Evolutionary conservation across 2,329 filamentous ascomycete species (phyloP).

Genomic region (Fusarium hainanense): DNA sequence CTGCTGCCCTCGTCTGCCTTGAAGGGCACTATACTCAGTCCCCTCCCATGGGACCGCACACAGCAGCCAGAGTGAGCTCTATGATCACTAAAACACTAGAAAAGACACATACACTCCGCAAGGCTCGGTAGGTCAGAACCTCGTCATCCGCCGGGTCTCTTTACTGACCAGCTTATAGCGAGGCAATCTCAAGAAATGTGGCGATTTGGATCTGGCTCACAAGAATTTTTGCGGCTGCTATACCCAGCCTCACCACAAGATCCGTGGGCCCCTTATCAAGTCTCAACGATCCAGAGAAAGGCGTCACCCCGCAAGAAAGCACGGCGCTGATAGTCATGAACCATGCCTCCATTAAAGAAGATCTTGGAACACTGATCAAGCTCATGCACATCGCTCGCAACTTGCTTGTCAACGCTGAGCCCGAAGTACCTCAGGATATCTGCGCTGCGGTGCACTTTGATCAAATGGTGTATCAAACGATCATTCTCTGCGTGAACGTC

Average conservation of each 20-base stretch:
- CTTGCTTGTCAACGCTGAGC: constrained; percentile 71
- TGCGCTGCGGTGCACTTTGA: constrained; percentile 73
- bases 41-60: constrained; percentile 67
- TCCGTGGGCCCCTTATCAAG: constrained; percentile 67
- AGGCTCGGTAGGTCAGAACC: constrained; percentile 63
- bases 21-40: constrained; percentile 70
- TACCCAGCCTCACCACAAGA: constrained; percentile 69
- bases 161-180: constrained; percentile 54
- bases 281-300: constrained; percentile 65
- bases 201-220: constrained; percentile 74
- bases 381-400: constrained; percentile 75
- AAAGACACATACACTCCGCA: constrained; percentile 70
- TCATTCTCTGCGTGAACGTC: constrained; percentile 73
- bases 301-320: constrained; percentile 70
- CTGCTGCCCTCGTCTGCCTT: constrained; percentile 68
- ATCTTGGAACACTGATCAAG: constrained; percentile 72
- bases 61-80: constrained; percentile 64
- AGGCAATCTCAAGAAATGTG: constrained; percentile 70
- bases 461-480: constrained; percentile 73
- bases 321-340: constrained; percentile 72
- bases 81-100: constrained; percentile 71
- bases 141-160: neutral
- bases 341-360: constrained; percentile 69
- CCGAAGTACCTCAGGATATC: constrained; percentile 73
- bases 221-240: constrained; percentile 69